Evolutionary conservation across 208 protist species (phyloP).

Genomic region (Leishmania arabica): DNA sequence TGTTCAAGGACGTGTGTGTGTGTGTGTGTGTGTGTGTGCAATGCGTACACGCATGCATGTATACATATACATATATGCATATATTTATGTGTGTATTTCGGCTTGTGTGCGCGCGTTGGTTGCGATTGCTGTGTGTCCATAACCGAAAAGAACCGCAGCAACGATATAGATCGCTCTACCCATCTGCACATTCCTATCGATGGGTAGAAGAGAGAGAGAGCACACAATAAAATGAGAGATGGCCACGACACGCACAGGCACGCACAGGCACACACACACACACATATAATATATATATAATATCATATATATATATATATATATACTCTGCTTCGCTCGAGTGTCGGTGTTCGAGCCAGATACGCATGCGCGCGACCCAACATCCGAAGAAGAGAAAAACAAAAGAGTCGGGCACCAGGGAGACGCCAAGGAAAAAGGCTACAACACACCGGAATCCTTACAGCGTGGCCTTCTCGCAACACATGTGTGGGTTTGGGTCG

Average conservation of each 20-base stretch:
- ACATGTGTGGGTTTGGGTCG: neutral
- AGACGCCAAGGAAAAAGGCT: conserved; percentile 4
- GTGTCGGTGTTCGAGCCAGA: neutral
- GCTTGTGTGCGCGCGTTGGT: neutral
- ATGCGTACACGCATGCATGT: neutral
- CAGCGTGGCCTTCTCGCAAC: neutral
- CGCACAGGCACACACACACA: neutral
- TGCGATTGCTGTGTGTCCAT: neutral
- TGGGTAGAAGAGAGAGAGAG: neutral
- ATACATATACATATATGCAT: neutral
- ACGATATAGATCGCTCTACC: neutral
- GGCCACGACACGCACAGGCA: neutral
- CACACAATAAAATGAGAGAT: no score
- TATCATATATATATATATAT: neutral
- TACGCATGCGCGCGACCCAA: neutral
- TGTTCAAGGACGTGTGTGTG: neutral
- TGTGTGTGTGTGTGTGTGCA: neutral
- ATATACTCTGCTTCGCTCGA: neutral
- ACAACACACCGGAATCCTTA: neutral
- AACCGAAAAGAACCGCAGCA: neutral
- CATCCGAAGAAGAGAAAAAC: neutral
- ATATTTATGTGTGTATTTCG: neutral
- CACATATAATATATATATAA: neutral
- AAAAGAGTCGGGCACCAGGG: neutral
- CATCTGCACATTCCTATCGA: neutral